Conservation (phyloP, 164 flowering plant species). For the Nymphaea colorata region DNA sequence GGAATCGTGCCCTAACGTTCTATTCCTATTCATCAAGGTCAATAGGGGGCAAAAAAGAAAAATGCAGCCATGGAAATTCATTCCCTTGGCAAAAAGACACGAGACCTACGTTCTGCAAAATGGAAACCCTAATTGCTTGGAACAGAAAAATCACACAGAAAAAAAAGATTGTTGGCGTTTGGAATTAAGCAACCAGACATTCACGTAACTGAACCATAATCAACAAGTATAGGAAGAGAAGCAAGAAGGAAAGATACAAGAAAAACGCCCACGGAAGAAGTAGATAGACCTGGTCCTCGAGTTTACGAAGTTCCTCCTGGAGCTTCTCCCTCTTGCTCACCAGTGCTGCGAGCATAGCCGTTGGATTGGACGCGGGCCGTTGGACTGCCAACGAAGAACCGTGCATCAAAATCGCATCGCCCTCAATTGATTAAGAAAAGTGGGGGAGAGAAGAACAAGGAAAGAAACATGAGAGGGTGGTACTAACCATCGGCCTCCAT, state of each 20-base stretch:
- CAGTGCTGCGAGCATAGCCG: constrained; percentile 56
- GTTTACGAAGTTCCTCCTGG: constrained; percentile 72
- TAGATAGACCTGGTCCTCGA: constrained; percentile 61
- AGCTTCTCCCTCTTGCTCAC: constrained; percentile 67
- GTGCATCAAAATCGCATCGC: background rate
- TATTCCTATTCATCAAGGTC: no score
- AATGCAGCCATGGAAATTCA: no score
- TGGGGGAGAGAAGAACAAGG: background rate
- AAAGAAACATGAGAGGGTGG: constrained; percentile 4
- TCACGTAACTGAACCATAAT: background rate
- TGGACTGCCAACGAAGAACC: constrained; percentile 30
- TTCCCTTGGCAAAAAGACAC: no score
- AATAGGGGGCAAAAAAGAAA: no score
- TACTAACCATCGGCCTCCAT: constrained; percentile 39
- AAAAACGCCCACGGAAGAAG: background rate
- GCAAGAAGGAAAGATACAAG: background rate
- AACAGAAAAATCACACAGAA: no score
- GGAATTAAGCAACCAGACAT: no score
- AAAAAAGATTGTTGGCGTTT: no score
- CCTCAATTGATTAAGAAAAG: background rate
- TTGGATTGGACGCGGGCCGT: constrained; percentile 43
- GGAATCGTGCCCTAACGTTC: no score
- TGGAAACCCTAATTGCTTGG: no score
- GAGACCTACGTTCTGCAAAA: no score
- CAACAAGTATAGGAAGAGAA: background rate